Evolutionary conservation across 2,329 filamentous ascomycete genomes (phyloP).

Genomic region (Aspergillus floridensis): DNA sequence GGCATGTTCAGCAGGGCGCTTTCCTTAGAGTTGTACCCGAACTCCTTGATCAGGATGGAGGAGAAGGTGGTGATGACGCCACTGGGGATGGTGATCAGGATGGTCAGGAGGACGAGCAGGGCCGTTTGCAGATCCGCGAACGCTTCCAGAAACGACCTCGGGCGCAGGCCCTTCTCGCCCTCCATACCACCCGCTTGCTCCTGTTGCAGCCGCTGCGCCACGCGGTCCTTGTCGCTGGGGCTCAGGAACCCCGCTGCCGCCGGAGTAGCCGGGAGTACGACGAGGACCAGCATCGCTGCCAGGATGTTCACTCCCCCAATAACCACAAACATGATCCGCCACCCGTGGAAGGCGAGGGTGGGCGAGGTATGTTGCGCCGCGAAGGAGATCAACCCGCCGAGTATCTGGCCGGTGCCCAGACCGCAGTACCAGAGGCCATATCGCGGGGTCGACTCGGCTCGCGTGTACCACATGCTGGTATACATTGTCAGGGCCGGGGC

Average conservation of each 20-base stretch:
- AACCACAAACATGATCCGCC: conserved; percentile 31
- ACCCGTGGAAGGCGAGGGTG: conserved; percentile 19
- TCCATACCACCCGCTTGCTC: conserved; percentile 20
- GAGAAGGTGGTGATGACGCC: conserved; percentile 48
- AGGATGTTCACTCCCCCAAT: conserved; percentile 27
- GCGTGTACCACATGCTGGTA: conserved; percentile 30
- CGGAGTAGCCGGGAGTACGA: conserved; percentile 22
- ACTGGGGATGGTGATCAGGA: conserved; percentile 41
- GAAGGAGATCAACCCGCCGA: conserved; percentile 31
- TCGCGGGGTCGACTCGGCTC: conserved; percentile 25
- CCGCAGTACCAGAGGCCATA: conserved; percentile 32
- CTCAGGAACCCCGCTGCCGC: conserved; percentile 25
- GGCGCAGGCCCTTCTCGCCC: conserved; percentile 22
- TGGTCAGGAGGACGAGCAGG: conserved; percentile 28
- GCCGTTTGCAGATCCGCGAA: conserved; percentile 23
- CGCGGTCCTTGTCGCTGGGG: conserved; percentile 15
- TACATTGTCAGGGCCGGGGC: conserved; percentile 28
- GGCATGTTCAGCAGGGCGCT: conserved; percentile 48
- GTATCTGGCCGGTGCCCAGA: conserved; percentile 27
- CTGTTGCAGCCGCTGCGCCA: conserved; percentile 17
- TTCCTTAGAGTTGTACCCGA: conserved; percentile 44
- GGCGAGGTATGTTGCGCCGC: conserved; percentile 27
- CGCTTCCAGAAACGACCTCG: conserved; percentile 20
- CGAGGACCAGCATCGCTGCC: conserved; percentile 19
- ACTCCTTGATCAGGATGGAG: conserved; percentile 41